Evolutionary conservation across 495 filamentous ascomycete genomes (phyloP).

Genomic region (Aspergillus hancockii): DNA sequence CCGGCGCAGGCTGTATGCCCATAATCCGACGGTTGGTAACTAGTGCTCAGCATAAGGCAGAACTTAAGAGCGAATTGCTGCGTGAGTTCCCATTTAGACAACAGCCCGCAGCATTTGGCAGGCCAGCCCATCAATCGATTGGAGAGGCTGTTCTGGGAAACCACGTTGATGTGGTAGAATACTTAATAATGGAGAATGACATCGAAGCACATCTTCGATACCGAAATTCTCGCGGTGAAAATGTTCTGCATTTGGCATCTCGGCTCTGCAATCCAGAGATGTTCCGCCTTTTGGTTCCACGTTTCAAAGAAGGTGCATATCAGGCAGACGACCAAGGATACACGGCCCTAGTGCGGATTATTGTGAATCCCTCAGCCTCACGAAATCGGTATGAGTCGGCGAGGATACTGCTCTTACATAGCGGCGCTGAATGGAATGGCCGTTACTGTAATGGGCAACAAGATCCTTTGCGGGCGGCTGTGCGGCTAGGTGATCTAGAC

Average conservation of each 20-base stretch:
- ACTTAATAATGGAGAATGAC: conserved; percentile 14
- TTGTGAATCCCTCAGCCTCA: conserved; percentile 14
- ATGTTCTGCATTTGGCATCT: conserved; percentile 29
- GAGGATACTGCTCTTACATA: conserved; percentile 19
- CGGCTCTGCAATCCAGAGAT: conserved; percentile 27
- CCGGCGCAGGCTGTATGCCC: conserved; percentile 11
- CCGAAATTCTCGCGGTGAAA: conserved; percentile 24
- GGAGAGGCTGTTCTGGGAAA: conserved; percentile 15
- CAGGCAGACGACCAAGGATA: conserved; percentile 22
- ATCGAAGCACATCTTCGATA: conserved; percentile 26
- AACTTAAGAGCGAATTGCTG: conserved; percentile 6
- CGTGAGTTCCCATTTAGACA: conserved; percentile 1
- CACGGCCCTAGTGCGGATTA: conserved; percentile 20
- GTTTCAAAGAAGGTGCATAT: conserved; percentile 21
- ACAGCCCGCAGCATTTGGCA: background rate
- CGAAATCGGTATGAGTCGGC: conserved; percentile 22
- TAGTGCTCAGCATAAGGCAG: conserved; percentile 5
- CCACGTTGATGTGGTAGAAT: conserved; percentile 22
- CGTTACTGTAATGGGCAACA: conserved; percentile 10
- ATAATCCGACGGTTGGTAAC: conserved; percentile 10
- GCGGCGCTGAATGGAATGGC: conserved; percentile 10
- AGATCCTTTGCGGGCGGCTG: conserved; percentile 18
- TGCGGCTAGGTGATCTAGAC: conserved; percentile 19
- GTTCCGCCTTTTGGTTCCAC: conserved; percentile 23
- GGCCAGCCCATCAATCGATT: conserved; percentile 13